phyloP scores from a whole-genome alignment of 2,329 filamentous ascomycete genomes.

The Thielaviopsis musarum region DNA sequence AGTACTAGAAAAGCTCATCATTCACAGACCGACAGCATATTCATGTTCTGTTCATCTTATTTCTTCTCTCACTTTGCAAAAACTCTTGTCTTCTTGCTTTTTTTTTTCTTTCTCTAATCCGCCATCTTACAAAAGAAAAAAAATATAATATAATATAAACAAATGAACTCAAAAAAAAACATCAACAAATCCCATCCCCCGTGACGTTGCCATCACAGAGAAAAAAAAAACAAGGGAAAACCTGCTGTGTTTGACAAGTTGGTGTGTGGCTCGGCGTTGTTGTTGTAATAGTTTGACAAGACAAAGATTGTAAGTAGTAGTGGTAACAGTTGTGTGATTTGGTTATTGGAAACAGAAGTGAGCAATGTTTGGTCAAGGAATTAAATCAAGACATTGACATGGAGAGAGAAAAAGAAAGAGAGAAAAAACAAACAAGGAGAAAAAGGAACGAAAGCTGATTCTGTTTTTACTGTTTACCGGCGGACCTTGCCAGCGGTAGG shows the following conservation, averaged over 20 bases:
- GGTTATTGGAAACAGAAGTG: background rate
- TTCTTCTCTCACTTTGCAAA: background rate
- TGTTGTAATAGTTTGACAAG: background rate
- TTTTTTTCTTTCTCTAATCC: background rate
- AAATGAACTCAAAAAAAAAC: background rate
- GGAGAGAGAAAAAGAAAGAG: background rate
- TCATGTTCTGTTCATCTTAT: background rate
- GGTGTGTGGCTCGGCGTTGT: too few relatives aligned
- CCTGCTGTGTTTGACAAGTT: too few relatives aligned
- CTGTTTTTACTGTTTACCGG: slow-evolving; percentile 22
- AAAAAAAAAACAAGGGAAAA: background rate
- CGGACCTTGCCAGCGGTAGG: slow-evolving; percentile 38
- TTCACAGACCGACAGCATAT: background rate
- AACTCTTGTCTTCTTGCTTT: background rate
- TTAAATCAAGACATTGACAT: background rate
- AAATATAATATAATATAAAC: background rate
- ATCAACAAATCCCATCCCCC: background rate
- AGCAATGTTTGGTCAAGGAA: background rate
- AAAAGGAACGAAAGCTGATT: slow-evolving; percentile 7
- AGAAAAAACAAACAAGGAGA: slow-evolving; percentile 12
- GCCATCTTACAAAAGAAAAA: background rate
- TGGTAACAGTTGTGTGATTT: background rate
- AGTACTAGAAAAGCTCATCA: background rate
- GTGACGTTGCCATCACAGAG: background rate
- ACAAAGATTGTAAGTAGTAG: background rate